These are phyloP conservation scores for Phyllosticta citrichinensis DNA, from an alignment of 2,329 filamentous ascomycete species.

Conservation along the genomic window DNA sequence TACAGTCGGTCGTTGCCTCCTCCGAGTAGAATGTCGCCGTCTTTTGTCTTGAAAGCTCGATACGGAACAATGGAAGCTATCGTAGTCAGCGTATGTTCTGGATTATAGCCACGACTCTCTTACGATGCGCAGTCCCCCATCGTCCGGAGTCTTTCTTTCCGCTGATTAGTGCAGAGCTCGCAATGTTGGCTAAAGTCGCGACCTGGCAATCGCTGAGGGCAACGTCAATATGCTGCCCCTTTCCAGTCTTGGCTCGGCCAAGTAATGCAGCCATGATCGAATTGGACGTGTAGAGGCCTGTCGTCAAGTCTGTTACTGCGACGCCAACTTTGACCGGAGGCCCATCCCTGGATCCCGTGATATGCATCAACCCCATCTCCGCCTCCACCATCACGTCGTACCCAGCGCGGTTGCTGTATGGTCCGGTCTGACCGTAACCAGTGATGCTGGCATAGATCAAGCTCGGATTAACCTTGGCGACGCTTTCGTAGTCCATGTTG, in stretches of 20 bases:
- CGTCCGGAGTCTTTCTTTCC: conserved; percentile 78
- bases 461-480: conserved; percentile 70
- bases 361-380: conserved; percentile 97
- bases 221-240: conserved; percentile 87
- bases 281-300: conserved; percentile 89
- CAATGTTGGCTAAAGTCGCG: conserved; percentile 89
- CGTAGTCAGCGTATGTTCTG: conserved; percentile 12
- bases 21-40: conserved; percentile 54
- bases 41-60: conserved; percentile 60
- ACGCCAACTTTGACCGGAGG: conserved; percentile 96
- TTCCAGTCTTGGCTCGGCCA: conserved; percentile 61
- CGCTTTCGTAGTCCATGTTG: conserved; percentile 72
- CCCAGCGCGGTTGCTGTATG: conserved; percentile 75
- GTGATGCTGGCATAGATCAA: conserved; percentile 95
- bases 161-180: conserved; percentile 80
- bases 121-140: conserved; percentile 95
- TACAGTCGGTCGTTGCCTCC: conserved; percentile 55
- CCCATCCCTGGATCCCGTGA: conserved; percentile 79
- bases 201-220: conserved; percentile 90
- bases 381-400: conserved; percentile 99
- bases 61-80: conserved; percentile 94
- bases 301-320: conserved; percentile 91
- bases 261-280: conserved; percentile 89
- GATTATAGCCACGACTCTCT: conserved; percentile 15
- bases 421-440: conserved; percentile 91